A percentile compares a stretch with the other conserved stretches of the same genome.
phyloP scores from a whole-genome alignment of 2,329 filamentous ascomycete genomes.

The Botryotinia convoluta region DNA sequence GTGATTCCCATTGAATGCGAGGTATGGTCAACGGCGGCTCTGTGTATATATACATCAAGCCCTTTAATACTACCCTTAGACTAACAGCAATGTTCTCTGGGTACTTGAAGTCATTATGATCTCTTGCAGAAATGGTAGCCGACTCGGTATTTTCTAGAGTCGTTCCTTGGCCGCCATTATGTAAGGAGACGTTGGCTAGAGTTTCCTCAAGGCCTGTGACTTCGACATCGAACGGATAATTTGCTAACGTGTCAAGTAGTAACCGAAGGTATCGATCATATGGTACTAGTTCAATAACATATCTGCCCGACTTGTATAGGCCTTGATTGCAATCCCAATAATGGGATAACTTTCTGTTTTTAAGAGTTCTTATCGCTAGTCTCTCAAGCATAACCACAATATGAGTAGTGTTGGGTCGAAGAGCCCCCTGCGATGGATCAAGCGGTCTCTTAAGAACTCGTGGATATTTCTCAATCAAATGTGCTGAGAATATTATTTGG shows the following conservation, averaged over 20 bases:
- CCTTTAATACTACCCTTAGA: not conserved
- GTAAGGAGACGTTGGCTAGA: not conserved
- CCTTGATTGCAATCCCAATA: not conserved
- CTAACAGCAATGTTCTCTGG: not conserved
- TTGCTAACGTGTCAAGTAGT: slow-evolving; percentile 7
- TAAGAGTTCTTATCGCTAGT: not conserved
- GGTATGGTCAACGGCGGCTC: not conserved
- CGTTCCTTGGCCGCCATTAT: not conserved
- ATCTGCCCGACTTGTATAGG: not conserved
- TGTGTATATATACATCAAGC: slow-evolving; percentile 10
- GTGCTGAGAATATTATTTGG: not conserved
- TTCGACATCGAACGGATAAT: not conserved
- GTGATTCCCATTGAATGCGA: not conserved
- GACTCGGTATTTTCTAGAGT: too few relatives aligned
- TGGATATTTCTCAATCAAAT: slow-evolving; percentile 2
- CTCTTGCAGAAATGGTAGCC: not conserved
- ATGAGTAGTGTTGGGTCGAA: slow-evolving; percentile 1
- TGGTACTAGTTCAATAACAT: slow-evolving; percentile 5
- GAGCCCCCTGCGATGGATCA: slow-evolving; percentile 1
- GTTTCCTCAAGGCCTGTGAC: not conserved
- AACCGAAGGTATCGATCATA: slow-evolving; percentile 14
- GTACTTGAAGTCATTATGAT: not conserved
- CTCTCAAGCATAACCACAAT: not conserved
- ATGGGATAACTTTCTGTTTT: not conserved
- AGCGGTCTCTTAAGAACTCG: not conserved